Evolutionary conservation across 1,284 basidiomycete species (phyloP).

Genomic region (Sphaerobolus stellatus): DNA sequence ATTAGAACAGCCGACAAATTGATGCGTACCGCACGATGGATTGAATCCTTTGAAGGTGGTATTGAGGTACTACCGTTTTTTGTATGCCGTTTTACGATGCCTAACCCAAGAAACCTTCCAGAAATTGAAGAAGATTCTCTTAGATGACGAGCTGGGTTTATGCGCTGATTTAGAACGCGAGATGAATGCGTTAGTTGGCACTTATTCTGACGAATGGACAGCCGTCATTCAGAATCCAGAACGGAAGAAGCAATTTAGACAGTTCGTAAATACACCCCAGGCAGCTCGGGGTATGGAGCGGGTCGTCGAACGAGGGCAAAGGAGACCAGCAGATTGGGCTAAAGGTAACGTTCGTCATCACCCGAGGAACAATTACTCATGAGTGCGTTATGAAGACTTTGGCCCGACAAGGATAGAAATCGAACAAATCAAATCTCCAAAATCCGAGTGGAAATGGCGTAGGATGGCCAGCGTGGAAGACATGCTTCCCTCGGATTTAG

Average conservation of each 20-base stretch:
- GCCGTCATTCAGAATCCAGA: slow-evolving; percentile 58
- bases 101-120: slow-evolving; percentile 18
- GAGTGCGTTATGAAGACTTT: slow-evolving; percentile 24
- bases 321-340: slow-evolving; percentile 70
- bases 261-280: slow-evolving; percentile 69
- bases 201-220: slow-evolving; percentile 75
- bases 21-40: slow-evolving; percentile 73
- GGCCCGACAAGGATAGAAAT: slow-evolving; percentile 47
- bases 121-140: slow-evolving; percentile 63
- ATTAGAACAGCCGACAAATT: slow-evolving; percentile 71
- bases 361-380: background rate
- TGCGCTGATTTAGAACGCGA: slow-evolving; percentile 69
- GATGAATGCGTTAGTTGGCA: slow-evolving; percentile 66
- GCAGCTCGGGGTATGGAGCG: slow-evolving; percentile 51
- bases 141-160: slow-evolving; percentile 78
- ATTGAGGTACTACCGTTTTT: slow-evolving; percentile 45
- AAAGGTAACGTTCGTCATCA: slow-evolving; percentile 29
- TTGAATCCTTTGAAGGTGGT: slow-evolving; percentile 71
- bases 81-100: background rate
- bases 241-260: slow-evolving; percentile 58
- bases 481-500: slow-evolving; percentile 48
- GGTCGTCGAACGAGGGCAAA: slow-evolving; percentile 64
- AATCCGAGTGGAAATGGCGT: slow-evolving; percentile 61
- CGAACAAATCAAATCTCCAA: slow-evolving; percentile 42
- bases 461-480: slow-evolving; percentile 52